phyloP scores from a whole-genome alignment of 306 rosid species.

The Rosa lucieae region DNA sequence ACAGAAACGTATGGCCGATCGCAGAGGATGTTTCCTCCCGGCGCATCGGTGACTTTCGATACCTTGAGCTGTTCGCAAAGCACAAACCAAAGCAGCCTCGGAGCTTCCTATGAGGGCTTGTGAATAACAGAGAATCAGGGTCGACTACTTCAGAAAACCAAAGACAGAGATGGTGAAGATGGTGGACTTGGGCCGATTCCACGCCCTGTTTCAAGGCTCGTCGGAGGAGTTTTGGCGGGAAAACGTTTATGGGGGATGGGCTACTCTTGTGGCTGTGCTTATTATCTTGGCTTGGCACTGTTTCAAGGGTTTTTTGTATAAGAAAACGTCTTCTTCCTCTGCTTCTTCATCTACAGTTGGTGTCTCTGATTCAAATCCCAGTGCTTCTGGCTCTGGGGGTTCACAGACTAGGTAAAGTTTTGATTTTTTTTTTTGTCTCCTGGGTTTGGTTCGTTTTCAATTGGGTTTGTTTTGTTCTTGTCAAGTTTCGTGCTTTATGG shows the following conservation, averaged over 20 bases:
- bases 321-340: slow-evolving; percentile 23
- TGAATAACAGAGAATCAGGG: neutral
- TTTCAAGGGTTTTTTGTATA: slow-evolving; percentile 24
- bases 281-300: slow-evolving; percentile 45
- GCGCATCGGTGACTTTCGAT: neutral
- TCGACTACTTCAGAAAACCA: neutral
- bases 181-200: slow-evolving; percentile 8
- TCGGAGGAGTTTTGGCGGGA: slow-evolving; percentile 41
- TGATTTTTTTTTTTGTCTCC: neutral
- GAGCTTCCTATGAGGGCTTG: neutral
- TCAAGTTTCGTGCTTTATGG: neutral
- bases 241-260: slow-evolving; percentile 52
- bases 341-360: neutral
- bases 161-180: neutral
- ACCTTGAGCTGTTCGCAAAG: slow-evolving; percentile 13
- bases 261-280: slow-evolving; percentile 41
- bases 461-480: neutral
- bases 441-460: neutral
- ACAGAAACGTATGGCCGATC: neutral
- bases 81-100: neutral
- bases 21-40: neutral
- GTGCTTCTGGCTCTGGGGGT: slow-evolving; percentile 5
- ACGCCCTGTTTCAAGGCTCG: neutral
- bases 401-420: slow-evolving; percentile 16
- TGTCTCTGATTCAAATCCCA: slow-evolving; percentile 26